Base-by-base conservation (phyloP, 2,329 filamentous ascomycete species). In the Biscogniauxia marginata region DNA sequence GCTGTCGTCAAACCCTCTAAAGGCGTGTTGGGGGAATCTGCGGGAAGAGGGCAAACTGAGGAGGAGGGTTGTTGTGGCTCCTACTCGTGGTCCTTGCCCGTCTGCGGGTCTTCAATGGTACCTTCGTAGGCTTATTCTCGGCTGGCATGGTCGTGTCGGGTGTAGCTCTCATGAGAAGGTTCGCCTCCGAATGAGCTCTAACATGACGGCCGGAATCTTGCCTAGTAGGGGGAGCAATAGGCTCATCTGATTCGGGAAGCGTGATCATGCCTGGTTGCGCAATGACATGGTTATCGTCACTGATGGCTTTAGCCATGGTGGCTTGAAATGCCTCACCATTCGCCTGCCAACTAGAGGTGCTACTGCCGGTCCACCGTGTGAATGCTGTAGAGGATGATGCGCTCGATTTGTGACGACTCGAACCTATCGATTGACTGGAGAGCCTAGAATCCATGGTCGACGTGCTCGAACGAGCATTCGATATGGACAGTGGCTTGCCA, bases 341-440 rank as follows among this genome's bases (percentile, higher is more conserved):
- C 9, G 50, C 59, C 49, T 65, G 64, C 66, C 65, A 68, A 55
- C 66, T 67, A 67, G 64, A 75, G 63, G 62, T 76, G 56, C 77
- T 83, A 72, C 80, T 84, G 46, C 74, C 71, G 3, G 82, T 85
- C 66, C 82, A 74, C 4, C 80, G 77, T 4, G 81, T 84, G 56
- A 81, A 73, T 43, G 78, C 79, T 1, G 82, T 84, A 57, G 78
- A 79, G 8, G 76, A 79, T 4, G 82, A 85, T 22, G 77, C 75
- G 16, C 77, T 76, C 11, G 83, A 85, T 49, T 78, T 74, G 67
- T 84, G 81, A 22, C 80, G 80, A 47, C 74, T 78, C 18, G 77
- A 80, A 23, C 75, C 47, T 8, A 56, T 73, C 1, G 79, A 80
- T 20, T 75, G 74, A 23, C 73, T 72, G 3, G 78, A 82, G 16